Evolutionary conservation across 768 basidiomycete genomes (phyloP).

Genomic region (Pleurotus sapidus): DNA sequence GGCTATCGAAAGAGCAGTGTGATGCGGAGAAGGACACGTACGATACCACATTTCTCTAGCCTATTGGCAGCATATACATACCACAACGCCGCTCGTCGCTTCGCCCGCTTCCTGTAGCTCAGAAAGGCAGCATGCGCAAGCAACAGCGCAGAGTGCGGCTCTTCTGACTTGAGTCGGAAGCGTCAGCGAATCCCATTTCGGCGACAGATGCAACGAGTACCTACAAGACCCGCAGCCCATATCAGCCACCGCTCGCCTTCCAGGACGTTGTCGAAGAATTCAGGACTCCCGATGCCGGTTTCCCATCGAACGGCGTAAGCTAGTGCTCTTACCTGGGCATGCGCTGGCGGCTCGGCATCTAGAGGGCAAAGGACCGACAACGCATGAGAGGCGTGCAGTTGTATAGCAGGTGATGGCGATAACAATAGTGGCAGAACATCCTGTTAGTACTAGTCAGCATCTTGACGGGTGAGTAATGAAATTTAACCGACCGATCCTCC

Average conservation of each 20-base stretch:
- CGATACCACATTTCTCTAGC: slow-evolving; percentile 82
- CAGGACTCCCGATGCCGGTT: slow-evolving; percentile 49
- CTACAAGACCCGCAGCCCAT: slow-evolving; percentile 79
- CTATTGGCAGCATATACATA: slow-evolving; percentile 74
- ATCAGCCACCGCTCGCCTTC: slow-evolving; percentile 87
- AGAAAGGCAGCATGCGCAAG: slow-evolving; percentile 78
- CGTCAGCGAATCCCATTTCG: not conserved
- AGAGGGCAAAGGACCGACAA: slow-evolving; percentile 42
- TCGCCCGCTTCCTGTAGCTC: slow-evolving; percentile 52
- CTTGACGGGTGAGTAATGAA: not conserved
- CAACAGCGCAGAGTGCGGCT: slow-evolving; percentile 75
- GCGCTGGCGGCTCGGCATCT: slow-evolving; percentile 49
- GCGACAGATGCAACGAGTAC: slow-evolving; percentile 22
- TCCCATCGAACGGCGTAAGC: slow-evolving; percentile 78
- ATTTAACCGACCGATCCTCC: slow-evolving; percentile 69
- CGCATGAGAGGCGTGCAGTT: slow-evolving; percentile 60
- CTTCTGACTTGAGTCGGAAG: slow-evolving; percentile 63
- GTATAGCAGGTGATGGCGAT: slow-evolving; percentile 60
- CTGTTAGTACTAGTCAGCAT: slow-evolving; percentile 32
- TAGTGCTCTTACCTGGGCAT: slow-evolving; percentile 67
- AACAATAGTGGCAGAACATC: slow-evolving; percentile 79
- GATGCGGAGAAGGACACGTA: slow-evolving; percentile 33
- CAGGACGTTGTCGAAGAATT: slow-evolving; percentile 54
- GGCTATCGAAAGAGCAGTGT: not conserved
- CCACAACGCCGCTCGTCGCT: slow-evolving; percentile 73